phyloP scores from a whole-genome alignment of 202 grass and related monocot species.

The Schoenoplectus tabernaemontani region DNA sequence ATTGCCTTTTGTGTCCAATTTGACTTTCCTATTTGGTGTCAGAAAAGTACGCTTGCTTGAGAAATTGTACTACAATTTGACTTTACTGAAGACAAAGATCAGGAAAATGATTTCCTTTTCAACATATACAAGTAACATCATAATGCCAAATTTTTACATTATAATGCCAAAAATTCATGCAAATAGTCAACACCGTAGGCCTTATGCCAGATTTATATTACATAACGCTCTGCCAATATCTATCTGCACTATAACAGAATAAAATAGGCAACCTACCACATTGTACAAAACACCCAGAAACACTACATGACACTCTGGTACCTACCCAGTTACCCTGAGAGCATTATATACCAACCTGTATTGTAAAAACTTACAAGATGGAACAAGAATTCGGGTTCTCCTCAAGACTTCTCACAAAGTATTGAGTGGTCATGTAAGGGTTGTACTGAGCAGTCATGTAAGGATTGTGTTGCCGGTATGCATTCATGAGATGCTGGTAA shows the following conservation, averaged over 20 bases:
- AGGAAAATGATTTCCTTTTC: neutral
- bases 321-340: neutral
- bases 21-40: neutral
- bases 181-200: neutral
- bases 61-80: neutral
- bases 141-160: constrained; percentile 18
- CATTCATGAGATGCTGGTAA: constrained; percentile 6
- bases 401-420: constrained; percentile 50
- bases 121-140: neutral
- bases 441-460: constrained; percentile 10
- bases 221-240: constrained; percentile 2
- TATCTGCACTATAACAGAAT: constrained; percentile 18
- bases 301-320: neutral
- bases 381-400: constrained; percentile 77
- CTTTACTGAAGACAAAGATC: neutral
- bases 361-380: constrained; percentile 29
- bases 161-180: constrained; percentile 14
- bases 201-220: constrained; percentile 19
- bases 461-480: neutral
- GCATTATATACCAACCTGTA: constrained; percentile 15
- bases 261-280: constrained; percentile 5
- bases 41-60: neutral
- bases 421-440: constrained; percentile 1
- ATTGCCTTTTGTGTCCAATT: neutral
- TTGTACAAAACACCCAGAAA: constrained; percentile 16